Base-by-base conservation (phyloP, 2,329 filamentous ascomycete species). In the Lasiodiplodia theobromae region DNA sequence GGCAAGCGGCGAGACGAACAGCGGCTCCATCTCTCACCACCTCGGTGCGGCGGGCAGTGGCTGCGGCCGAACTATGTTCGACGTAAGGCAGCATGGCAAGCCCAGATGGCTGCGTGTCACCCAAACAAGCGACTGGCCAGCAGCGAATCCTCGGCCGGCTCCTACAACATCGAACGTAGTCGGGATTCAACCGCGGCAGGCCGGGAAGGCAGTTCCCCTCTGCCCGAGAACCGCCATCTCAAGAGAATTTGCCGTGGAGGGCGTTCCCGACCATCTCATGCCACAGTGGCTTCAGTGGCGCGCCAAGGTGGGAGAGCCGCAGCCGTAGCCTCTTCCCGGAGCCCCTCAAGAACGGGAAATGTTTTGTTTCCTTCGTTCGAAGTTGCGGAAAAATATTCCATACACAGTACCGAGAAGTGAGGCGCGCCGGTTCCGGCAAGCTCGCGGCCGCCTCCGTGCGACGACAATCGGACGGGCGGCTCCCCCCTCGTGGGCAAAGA, bases 121-220 rank as follows among this genome's bases (percentile, higher is more conserved):
- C 49, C 49, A 16, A 53, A 28, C 21, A 53, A 31, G 51, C 51
- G 25, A 53, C 10, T 21, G 11, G 21, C 14, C 23, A 25, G 51
- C 51, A 23, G 11, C 51, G 7, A 16, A 6, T 5, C 51, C 23
- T 47, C n/a, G 44, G 44, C 44, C 18, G 3, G 44, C 44, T 53
- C 53, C 40, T 31, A 49, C 60, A 64, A 64, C 47, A 38, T 64
- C 60, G 31, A 64, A 64, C 60, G 60, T 64, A 64, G 60, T 64
- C 60, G 60, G 60, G 52, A 21, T 64, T 64, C 60, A 47, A n/a
- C 60, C 60, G 60, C 60, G 60, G 60, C 60, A 64, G 51, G 44
- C 44, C 60, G 60, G 60, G 25, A 52, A 52, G 6, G 37, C 38
- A 18, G 21, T 31, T 4, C 40, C 58, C 23, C 57, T 31, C 40